phyloP scores from a whole-genome alignment of 2,329 filamentous ascomycete species.

The Aspergillus hiratsukae region DNA sequence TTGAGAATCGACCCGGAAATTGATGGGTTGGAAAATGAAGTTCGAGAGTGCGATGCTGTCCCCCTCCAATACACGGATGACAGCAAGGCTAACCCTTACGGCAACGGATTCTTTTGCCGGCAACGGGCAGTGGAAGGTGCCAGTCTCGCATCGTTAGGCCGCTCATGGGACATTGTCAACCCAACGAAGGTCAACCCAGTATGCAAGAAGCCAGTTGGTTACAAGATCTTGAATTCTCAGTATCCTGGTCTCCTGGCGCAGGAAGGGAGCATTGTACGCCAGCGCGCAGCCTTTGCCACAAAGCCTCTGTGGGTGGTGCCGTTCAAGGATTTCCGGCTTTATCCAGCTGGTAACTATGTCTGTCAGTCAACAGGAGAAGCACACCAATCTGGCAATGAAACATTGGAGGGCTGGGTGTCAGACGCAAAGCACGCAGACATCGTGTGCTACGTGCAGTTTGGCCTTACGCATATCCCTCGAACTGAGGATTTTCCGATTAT shows the following conservation, averaged over 20 bases:
- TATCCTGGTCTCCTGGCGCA: conserved; percentile 43
- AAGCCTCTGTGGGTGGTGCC: conserved; percentile 56
- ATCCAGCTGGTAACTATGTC: conserved; percentile 56
- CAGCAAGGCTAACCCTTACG: conserved; percentile 53
- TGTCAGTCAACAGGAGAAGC: conserved; percentile 51
- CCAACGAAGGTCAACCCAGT: conserved; percentile 14
- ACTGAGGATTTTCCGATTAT: conserved; percentile 57
- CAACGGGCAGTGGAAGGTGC: conserved; percentile 21
- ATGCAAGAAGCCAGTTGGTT: conserved; percentile 36
- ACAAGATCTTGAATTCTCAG: conserved; percentile 25
- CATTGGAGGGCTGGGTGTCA: conserved; percentile 32
- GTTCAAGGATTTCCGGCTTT: conserved; percentile 56
- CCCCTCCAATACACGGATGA: no score
- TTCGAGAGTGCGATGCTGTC: no score
- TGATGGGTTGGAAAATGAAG: conserved; percentile 67
- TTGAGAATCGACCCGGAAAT: conserved; percentile 80
- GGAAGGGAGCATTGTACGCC: conserved; percentile 51
- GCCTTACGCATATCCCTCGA: conserved; percentile 51
- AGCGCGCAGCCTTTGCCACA: conserved; percentile 56
- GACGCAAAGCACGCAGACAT: conserved; percentile 52
- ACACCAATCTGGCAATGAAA: conserved; percentile 42
- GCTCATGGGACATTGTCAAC: no score
- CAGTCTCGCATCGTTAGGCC: no score
- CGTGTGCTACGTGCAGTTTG: conserved; percentile 55
- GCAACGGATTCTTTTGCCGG: conserved; percentile 55